Percentiles rank a stretch among this genome's conserved stretches.
Evolutionary conservation across 2,329 filamentous ascomycete species (phyloP).

Genomic region (Botrytis tulipae): DNA sequence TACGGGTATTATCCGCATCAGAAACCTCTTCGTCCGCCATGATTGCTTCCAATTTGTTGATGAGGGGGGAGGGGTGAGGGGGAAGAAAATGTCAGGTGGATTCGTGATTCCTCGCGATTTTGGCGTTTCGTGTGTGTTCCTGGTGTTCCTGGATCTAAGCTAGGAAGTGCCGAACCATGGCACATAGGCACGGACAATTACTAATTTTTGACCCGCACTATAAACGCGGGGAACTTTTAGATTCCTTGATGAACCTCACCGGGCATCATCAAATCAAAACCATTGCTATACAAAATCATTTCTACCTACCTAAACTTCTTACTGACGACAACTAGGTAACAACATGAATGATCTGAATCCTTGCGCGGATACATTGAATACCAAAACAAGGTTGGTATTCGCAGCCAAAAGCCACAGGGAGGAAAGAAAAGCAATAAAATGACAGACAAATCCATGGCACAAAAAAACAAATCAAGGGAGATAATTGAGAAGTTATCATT

Average conservation of each 20-base stretch:
- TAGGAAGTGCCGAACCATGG: background rate
- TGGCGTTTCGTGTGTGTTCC: background rate
- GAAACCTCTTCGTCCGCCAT: constrained; percentile 13
- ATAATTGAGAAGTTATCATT: background rate
- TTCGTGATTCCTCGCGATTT: constrained; percentile 16
- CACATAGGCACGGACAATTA: constrained; percentile 1
- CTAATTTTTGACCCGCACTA: background rate
- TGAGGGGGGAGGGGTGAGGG: background rate
- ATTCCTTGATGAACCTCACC: background rate
- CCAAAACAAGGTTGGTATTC: background rate
- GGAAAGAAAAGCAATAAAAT: background rate
- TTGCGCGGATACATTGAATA: background rate
- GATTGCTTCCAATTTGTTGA: background rate
- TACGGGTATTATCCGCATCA: background rate
- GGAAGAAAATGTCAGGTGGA: constrained; percentile 1
- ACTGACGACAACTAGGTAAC: too few relatives aligned
- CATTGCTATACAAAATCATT: background rate
- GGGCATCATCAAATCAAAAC: background rate
- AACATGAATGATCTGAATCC: background rate
- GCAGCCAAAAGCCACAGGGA: background rate
- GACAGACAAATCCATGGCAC: background rate
- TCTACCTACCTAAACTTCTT: background rate
- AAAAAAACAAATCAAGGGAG: background rate
- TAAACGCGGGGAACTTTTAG: background rate
- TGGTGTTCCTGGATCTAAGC: constrained; percentile 8